Base-by-base conservation (phyloP, 2,329 filamentous ascomycete genomes). In the Colletotrichum scovillei region DNA sequence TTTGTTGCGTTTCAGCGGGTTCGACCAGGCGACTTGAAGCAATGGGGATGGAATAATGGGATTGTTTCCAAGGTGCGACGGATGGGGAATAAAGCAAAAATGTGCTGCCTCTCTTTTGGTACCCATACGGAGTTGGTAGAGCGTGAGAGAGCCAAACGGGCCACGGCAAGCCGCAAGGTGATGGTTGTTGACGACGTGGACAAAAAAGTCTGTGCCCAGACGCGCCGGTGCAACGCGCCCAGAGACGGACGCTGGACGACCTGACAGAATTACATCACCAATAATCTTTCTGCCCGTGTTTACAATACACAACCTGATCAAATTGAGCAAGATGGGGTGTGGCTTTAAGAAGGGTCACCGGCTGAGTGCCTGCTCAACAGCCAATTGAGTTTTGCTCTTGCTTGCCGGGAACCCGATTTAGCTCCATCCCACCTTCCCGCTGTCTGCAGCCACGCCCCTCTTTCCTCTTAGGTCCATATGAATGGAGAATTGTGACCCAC, bases 201-300 rank as follows among this genome's bases (percentile, higher is more conserved):
- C 24, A 12, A n/a, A 30, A 30, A 38, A 19, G 66, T 26, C 67
- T 60, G 60, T 73, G 67, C 67, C 60, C 32, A 70, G 67, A 70
- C 67, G 70, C 70, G 67, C 67, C 42, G 56, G 60, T 70, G 67
- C 56, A 62, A 65, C 70, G 55, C 56, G 70, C 59, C 46, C 42
- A 46, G 52, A 46, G 32, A 32, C 60, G 42, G 60, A 49, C 35
- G 59, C 60, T 70, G 59, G 55, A 56, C 53, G 59, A 56, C 55
- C 32, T 22, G 28, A 57, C 32, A 19, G 38, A 32, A 71, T 73
- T 73, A 66, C 71, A 73, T 73, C 71, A 73, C 60, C 71, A 57
- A 66, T 69, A 35, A 55, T 42, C 26, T 55, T 14, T 38, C 16
- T 60, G 62, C 57, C 57, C 28, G 38, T 58, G 26, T 53, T 49